Conservation (phyloP, 805 yeast genomes). For the Debaryomyces maramus region DNA sequence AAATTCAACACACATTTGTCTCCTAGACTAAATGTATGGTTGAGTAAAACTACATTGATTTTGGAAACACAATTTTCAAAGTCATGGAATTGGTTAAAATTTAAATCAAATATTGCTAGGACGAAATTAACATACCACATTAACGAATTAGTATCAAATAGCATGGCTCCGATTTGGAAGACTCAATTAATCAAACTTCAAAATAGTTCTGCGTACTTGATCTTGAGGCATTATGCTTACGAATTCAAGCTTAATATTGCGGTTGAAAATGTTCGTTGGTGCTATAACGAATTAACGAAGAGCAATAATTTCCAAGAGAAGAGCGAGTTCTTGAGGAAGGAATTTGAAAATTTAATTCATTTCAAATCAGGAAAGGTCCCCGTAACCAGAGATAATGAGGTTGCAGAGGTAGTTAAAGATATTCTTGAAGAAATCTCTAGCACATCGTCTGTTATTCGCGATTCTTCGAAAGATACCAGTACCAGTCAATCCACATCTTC, state of each 20-base stretch:
- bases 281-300: neutral
- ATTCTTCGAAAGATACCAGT: neutral
- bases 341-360: constrained; percentile 25
- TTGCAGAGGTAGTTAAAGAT: constrained; percentile 22
- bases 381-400: constrained; percentile 7
- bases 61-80: neutral
- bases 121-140: neutral
- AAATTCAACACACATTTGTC: no score
- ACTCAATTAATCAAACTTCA: neutral
- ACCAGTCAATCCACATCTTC: neutral
- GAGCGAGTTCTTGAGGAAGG: constrained; percentile 23
- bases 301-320: constrained; percentile 17
- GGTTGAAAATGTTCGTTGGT: neutral
- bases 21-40: neutral
- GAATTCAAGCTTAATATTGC: neutral
- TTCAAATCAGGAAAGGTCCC: constrained; percentile 11
- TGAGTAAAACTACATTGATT: neutral
- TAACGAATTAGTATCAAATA: neutral
- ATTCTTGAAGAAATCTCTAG: constrained; percentile 18
- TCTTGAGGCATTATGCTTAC: neutral
- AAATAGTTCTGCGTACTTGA: neutral
- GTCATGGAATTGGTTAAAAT: neutral
- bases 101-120: neutral
- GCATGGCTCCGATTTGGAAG: neutral
- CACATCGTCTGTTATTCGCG: no score